Evolutionary conservation across 371 early-diverging fungal species (phyloP), one percentile per base, ranked within the genome.

Genomic region (Mucor indicus): DNA sequence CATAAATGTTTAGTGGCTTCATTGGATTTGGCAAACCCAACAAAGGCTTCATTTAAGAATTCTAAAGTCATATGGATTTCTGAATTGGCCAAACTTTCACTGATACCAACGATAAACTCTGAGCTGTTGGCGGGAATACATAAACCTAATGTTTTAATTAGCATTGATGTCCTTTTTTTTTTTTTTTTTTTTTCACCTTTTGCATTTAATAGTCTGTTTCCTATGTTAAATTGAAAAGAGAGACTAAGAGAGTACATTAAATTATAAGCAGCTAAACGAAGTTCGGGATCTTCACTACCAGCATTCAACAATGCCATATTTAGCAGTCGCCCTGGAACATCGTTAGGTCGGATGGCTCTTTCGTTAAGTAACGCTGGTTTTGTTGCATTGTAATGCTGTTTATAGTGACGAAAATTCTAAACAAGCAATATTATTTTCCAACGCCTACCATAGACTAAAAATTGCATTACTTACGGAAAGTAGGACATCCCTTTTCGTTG

Each of bases 251-350:
- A 83, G 47, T 86, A 86, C n/a, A 95, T 70, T 55, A 96, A 68
- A 55, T 93, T 91, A 72, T 95, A 96, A 0, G 92, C 87, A 15
- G 92, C 86, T 30, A 88, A 61, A 5, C 95, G 77, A 41, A 96
- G 66, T 19, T 73, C 69, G 1, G 90, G 79, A 53, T 92, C 87
- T 23, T 83, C 84, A 17, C 89, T 87, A 1, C 91, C 92, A 17
- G 91, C 64, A 61, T 93, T 93, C 31, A 92, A 67, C 48, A 96
- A 59, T 9, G 94, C 90, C 83, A 95, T 92, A 58, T 93, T 95
- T 31, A 96, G 76, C 35, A 96, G 63, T 22, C 92, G 85, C 4
- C 94, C 96, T 0, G 95, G 92, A 0, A 94, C 93, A 75, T 94
- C 94, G 15, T 79, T 80, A 0, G 95, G 94, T 22, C 90, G 78